These are phyloP conservation scores for Eutrema yunnanense DNA, from an alignment of 345 rosid genomes.

Conservation along the genomic window DNA sequence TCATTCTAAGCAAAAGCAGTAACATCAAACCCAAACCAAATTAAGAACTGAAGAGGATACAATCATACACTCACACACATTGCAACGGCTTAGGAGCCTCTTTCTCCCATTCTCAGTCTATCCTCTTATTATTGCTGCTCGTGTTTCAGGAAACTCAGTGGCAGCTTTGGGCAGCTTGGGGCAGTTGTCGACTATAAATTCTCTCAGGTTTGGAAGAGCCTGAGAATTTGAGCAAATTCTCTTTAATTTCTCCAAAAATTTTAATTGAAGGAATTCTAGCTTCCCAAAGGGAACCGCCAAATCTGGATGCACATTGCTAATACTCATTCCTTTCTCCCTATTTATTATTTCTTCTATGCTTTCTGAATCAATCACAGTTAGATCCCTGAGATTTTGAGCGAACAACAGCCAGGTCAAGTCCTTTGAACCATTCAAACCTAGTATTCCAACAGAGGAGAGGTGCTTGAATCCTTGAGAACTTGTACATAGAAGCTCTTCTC, in stretches of 20 bases:
- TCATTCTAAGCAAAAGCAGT: too few species aligned
- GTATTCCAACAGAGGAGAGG: neutral
- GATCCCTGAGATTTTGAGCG: neutral
- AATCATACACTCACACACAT: too few species aligned
- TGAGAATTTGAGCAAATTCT: neutral
- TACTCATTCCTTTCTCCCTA: too few species aligned
- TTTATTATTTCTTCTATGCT: neutral
- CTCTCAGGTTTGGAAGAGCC: neutral
- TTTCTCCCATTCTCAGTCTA: too few species aligned
- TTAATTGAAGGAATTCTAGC: neutral
- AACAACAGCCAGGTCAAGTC: neutral
- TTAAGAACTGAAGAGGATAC: too few species aligned
- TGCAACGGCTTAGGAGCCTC: too few species aligned
- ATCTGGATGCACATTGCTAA: neutral
- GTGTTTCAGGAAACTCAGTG: neutral
- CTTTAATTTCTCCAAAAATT: neutral
- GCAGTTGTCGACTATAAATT: neutral
- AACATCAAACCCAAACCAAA: too few species aligned
- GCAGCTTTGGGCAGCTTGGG: neutral
- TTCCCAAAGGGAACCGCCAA: neutral
- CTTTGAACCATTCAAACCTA: fast-evolving
- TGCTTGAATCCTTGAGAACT: neutral
- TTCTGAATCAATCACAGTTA: fast-evolving
- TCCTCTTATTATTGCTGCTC: too few species aligned
- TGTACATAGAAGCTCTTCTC: neutral